Base-by-base conservation (phyloP, 495 filamentous ascomycete genomes). In the Penicillium lividum region DNA sequence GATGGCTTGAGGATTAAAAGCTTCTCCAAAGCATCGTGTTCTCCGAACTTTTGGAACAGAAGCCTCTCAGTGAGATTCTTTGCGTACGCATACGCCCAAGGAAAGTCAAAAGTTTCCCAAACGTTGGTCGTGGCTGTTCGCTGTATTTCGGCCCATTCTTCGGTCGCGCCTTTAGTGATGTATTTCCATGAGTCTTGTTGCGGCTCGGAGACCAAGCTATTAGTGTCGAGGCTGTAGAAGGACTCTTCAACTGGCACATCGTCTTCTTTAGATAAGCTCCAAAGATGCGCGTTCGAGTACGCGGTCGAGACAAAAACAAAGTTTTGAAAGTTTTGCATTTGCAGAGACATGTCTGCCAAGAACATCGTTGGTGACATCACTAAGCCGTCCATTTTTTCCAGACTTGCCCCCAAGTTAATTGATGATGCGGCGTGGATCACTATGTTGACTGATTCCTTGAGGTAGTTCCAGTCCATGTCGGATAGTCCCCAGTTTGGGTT, bases 31-130 rank as follows among this genome's bases (percentile, higher is more conserved):
- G 29, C 15, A 10, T 16, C 9, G 3, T 22, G 22, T 3, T 34
- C 43, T 0, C 7, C 13, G 8, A 67, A 67, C 11, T 1, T 6
- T 3, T 40, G n/a, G 0, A 30, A 2, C 1, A 67, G 46, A 18
- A 63, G 34, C 7, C 64, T 50, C 31, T 67, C 64, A 3, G 64
- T 61, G 7, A 67, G 58, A 29, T 67, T 55, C 30, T 67, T 67
- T 0, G 64, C 64, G 25, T 67, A 67, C 16, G 55, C 51, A 22
- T 63, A 67, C 7, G 58, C 13, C 54, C 54, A 63, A 16, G 60
- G 58, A 36, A 63, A 63, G 10, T 59, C 55, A 31, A 61, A 34
- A 6, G 51, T 5, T 31, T 54, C 49, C 40, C 54, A 59, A 31
- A 48, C 55, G 2, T 13, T 5, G 44, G 30, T 54, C 8, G 58